Conservation (phyloP, 495 filamentous ascomycete species). For the Aspergillus haitiensis region DNA sequence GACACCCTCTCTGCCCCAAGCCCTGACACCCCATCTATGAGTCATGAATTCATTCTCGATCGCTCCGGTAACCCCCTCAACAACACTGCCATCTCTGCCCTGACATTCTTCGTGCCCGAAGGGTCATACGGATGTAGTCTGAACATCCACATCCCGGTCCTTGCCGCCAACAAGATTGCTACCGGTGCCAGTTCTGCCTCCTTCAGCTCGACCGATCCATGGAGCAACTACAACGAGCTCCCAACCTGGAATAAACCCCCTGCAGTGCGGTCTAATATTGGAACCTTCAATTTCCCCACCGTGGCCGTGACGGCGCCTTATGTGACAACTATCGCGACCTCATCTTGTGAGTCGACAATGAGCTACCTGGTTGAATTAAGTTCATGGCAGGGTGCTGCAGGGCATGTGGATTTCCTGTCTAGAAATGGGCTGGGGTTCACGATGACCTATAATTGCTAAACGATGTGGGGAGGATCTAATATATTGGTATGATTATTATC, state of each 20-base stretch:
- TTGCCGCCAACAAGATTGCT: constrained; percentile 18
- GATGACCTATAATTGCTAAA: constrained; percentile 26
- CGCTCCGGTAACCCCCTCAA: constrained; percentile 6
- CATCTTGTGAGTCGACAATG: constrained; percentile 18
- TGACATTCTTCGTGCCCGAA: constrained; percentile 24
- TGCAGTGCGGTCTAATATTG: constrained; percentile 3
- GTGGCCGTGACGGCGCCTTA: neutral
- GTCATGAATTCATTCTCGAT: constrained; percentile 17
- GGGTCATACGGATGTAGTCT: constrained; percentile 25
- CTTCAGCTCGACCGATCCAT: constrained; percentile 21
- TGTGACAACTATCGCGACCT: constrained; percentile 11
- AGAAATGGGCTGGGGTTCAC: constrained; percentile 14
- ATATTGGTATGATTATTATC: too few species aligned
- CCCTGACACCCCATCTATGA: constrained; percentile 13
- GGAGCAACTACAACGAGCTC: neutral
- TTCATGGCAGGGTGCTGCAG: constrained; percentile 19
- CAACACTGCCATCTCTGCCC: constrained; percentile 15
- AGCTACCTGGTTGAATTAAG: constrained; percentile 21
- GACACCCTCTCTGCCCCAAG: constrained; percentile 17
- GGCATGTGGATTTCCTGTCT: constrained; percentile 19
- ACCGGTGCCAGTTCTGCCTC: constrained; percentile 19
- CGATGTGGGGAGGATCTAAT: neutral
- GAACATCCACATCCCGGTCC: constrained; percentile 17
- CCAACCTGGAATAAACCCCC: constrained; percentile 25
- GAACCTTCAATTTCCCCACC: constrained; percentile 19